A percentile compares a stretch with the other conserved stretches of the same genome.
Conservation (phyloP, 2,329 filamentous ascomycete genomes). For the Didymellaceae sp. region DNA sequence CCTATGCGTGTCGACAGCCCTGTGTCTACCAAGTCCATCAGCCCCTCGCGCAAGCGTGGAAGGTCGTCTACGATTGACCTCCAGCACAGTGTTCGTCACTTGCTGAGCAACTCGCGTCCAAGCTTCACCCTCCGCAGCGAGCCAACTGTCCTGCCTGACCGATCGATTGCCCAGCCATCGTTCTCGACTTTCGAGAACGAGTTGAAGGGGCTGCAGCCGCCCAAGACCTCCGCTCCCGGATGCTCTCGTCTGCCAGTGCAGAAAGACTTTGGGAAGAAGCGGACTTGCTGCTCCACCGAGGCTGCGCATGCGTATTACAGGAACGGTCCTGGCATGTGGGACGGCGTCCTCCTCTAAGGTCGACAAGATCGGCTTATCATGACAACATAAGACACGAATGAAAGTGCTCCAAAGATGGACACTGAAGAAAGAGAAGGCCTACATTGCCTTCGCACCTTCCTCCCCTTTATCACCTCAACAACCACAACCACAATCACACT, state of each 20-base stretch:
- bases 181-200: conserved; percentile 33
- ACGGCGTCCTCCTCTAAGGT: conserved; percentile 59
- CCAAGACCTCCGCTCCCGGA: conserved; percentile 49
- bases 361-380: conserved; percentile 12
- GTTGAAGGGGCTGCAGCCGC: conserved; percentile 49
- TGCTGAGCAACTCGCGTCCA: conserved; percentile 56
- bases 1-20: conserved; percentile 39
- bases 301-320: conserved; percentile 59
- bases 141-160: conserved; percentile 45
- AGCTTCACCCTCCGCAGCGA: conserved; percentile 47
- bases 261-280: conserved; percentile 63
- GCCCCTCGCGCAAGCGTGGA: conserved; percentile 62
- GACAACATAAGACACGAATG: no score
- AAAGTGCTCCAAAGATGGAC: conserved; percentile 24
- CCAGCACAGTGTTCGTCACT: conserved; percentile 72
- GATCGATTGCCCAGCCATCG: conserved; percentile 43
- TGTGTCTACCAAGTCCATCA: conserved; percentile 22
- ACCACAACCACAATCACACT: no score
- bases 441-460: conserved; percentile 15
- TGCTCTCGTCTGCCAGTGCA: conserved; percentile 52
- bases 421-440: conserved; percentile 23
- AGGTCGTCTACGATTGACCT: conserved; percentile 64
- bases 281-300: conserved; percentile 70
- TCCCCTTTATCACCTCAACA: no score
- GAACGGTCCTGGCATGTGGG: conserved; percentile 70